Percentiles rank a stretch among this genome's conserved stretches.
Conservation (phyloP, 2,329 filamentous ascomycete genomes). For the Xylariaceae sp. region DNA sequence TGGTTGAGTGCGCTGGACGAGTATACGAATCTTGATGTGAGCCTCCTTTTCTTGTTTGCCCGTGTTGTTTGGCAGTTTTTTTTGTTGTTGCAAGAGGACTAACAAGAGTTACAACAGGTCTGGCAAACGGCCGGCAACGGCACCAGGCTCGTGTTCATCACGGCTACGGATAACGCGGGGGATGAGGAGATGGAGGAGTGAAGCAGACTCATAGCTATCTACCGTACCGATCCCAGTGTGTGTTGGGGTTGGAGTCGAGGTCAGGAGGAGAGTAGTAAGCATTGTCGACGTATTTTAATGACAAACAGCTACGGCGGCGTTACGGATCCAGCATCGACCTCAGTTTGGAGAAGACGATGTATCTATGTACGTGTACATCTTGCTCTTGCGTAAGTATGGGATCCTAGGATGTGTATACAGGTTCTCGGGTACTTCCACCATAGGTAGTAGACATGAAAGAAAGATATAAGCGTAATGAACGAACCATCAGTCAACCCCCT, state of each 20-base stretch:
- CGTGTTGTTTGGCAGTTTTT: background rate
- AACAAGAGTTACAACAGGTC: slow-evolving; percentile 56
- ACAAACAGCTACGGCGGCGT: slow-evolving; percentile 20
- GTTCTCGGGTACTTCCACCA: no score
- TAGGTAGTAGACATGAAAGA: no score
- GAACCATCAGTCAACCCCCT: no score
- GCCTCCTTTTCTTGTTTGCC: slow-evolving; percentile 44
- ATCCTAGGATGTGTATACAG: no score
- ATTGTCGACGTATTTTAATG: slow-evolving; percentile 7
- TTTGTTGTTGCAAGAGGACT: slow-evolving; percentile 34
- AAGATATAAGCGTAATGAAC: no score
- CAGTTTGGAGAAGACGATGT: slow-evolving; percentile 5
- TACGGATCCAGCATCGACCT: slow-evolving; percentile 12
- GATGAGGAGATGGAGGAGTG: slow-evolving; percentile 29
- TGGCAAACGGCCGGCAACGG: slow-evolving; percentile 78
- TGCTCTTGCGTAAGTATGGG: background rate
- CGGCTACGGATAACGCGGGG: slow-evolving; percentile 31
- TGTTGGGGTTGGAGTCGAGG: no score
- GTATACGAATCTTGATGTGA: slow-evolving; percentile 86
- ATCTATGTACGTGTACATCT: background rate
- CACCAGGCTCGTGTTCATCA: slow-evolving; percentile 72
- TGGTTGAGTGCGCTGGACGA: slow-evolving; percentile 85
- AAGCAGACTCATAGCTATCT: no score
- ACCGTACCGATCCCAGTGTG: no score
- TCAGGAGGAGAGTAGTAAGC: no score